Conservation (phyloP, 2,329 filamentous ascomycete genomes). For the Gliomastix tumulicola region DNA sequence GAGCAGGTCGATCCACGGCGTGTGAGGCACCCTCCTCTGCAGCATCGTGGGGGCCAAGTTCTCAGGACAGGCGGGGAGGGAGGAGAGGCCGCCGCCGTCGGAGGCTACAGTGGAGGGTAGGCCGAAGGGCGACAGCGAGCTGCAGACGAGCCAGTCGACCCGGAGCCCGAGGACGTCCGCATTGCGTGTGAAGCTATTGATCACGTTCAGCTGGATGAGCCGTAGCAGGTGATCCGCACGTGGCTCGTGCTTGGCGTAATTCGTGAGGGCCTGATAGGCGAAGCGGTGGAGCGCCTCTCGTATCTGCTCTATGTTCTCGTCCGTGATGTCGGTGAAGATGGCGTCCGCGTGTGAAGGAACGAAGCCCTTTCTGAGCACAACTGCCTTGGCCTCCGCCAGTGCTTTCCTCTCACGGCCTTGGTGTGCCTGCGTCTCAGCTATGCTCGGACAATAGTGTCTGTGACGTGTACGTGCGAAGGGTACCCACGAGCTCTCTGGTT, state of each 20-base stretch:
- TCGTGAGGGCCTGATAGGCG: constrained; percentile 3
- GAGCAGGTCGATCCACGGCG: constrained; percentile 27
- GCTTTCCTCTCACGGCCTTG: no score
- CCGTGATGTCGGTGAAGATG: no score
- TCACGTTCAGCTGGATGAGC: constrained; percentile 7
- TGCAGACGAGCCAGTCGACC: constrained; percentile 6
- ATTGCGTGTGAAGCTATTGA: constrained; percentile 5
- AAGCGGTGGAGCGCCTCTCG: constrained; percentile 2
- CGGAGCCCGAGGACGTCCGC: constrained; percentile 3
- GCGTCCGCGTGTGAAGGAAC: no score
- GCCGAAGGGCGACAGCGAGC: constrained; percentile 4
- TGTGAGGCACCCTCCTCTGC: constrained; percentile 12
- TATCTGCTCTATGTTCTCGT: constrained; percentile 1
- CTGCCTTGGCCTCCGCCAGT: no score
- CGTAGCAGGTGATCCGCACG: constrained; percentile 4
- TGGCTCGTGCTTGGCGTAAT: constrained; percentile 4
- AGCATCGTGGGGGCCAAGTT: constrained; percentile 2
- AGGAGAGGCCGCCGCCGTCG: neutral
- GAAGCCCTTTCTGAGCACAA: no score
- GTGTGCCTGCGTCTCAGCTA: no score
- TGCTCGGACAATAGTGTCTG: no score
- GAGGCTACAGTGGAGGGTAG: neutral
- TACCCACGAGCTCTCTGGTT: constrained; percentile 13
- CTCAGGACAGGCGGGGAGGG: neutral
- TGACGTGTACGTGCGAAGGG: no score